Conservation (phyloP, 441 rosid genomes). For the Gossypium lobatum region DNA sequence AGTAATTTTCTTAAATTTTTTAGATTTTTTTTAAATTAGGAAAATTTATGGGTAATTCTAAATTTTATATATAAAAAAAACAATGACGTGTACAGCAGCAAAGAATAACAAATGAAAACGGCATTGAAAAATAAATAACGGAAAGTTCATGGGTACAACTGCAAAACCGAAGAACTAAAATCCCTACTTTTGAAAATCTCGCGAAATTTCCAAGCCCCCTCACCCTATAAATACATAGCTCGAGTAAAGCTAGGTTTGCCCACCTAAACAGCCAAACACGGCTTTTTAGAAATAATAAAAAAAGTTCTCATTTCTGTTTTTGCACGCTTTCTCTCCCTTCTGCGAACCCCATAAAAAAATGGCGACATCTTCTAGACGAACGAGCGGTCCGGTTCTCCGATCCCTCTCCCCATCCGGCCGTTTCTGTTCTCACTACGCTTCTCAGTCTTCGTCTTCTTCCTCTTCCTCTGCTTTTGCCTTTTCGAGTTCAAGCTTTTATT, state of each 20-base stretch:
- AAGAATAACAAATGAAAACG: not conserved
- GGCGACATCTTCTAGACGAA: constrained; percentile 46
- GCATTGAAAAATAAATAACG: not conserved
- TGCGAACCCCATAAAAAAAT: constrained; percentile 12
- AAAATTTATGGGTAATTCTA: not conserved
- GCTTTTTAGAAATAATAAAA: not conserved
- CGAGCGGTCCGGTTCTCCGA: constrained; percentile 32
- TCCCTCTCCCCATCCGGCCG: constrained; percentile 36
- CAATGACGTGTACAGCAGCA: not conserved
- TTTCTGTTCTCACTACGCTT: constrained; percentile 17
- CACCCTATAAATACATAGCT: constrained; percentile 39
- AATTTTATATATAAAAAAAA: not conserved
- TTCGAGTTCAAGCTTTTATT: constrained; percentile 37
- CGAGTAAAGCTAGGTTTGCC: constrained; percentile 42
- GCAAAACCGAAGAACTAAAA: not conserved
- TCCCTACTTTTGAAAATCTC: not conserved
- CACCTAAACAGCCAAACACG: constrained; percentile 23
- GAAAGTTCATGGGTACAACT: not conserved
- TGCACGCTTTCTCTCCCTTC: constrained; percentile 1
- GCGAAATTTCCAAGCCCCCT: not conserved
- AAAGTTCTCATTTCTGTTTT: not conserved
- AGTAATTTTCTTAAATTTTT: too few relatives aligned
- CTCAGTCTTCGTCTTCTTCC: constrained; percentile 28
- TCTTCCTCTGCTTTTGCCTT: constrained; percentile 39
- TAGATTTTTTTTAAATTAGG: too few relatives aligned